Percentiles rank a stretch among this genome's conserved stretches.
Conservation (phyloP, 2,329 filamentous ascomycete species). For the Xylariaceae sp. region DNA sequence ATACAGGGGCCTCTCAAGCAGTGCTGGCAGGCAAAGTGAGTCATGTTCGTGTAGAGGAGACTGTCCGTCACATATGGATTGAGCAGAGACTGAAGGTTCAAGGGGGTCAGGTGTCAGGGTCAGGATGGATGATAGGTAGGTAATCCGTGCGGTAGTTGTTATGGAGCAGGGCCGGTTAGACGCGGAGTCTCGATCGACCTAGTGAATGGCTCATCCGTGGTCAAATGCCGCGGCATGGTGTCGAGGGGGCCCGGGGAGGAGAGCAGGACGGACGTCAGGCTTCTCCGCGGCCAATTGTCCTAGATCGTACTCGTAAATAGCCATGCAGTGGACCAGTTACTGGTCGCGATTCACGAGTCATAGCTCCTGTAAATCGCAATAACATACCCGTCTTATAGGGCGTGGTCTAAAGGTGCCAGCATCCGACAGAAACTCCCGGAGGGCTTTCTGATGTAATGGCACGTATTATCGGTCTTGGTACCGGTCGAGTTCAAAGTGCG, state of each 20-base stretch:
- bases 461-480: neutral
- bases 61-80: too few relatives aligned
- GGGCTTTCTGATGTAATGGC: neutral
- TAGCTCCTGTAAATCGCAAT: neutral
- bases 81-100: too few relatives aligned
- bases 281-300: neutral
- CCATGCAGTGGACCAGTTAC: neutral
- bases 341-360: neutral
- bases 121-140: neutral
- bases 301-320: neutral
- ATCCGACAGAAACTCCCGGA: neutral
- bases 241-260: neutral
- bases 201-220: neutral
- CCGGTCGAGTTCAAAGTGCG: neutral
- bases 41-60: neutral
- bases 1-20: neutral
- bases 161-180: too few relatives aligned
- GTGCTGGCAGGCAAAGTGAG: neutral
- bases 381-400: neutral
- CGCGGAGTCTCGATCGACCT: too few relatives aligned
- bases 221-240: neutral
- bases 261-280: neutral
- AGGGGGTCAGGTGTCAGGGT: too few relatives aligned
- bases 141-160: neutral
- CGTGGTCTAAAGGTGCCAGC: neutral